A percentile compares a stretch with the other conserved stretches of the same genome.
These are phyloP conservation scores for Eleusine indica DNA, from an alignment of 176 grass and related monocot genomes.

Conservation along the genomic window DNA sequence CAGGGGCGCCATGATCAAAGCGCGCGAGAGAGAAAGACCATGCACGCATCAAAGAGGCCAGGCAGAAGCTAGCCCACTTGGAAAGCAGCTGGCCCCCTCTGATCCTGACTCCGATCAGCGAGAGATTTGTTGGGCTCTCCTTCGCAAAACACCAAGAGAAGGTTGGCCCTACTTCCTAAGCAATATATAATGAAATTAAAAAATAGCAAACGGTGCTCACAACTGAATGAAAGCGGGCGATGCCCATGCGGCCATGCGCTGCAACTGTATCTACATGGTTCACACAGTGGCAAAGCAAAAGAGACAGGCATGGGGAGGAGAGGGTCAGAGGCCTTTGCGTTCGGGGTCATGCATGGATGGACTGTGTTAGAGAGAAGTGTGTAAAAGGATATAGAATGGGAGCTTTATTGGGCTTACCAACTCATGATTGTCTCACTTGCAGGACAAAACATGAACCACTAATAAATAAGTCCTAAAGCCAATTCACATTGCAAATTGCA, in stretches of 20 bases:
- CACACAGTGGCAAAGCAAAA: conserved; percentile 33
- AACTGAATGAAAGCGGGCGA: conserved; percentile 36
- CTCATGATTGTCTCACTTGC: conserved; percentile 59
- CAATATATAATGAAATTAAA: neutral
- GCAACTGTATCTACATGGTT: conserved; percentile 1
- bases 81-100: conserved; percentile 46
- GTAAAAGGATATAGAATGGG: conserved; percentile 37
- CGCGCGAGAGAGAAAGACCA: conserved; percentile 34
- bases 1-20: conserved; percentile 50
- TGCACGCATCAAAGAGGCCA: conserved; percentile 26
- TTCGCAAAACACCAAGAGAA: conserved; percentile 49
- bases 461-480: conserved; percentile 18
- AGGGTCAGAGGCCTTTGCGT: conserved; percentile 13
- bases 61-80: conserved; percentile 46
- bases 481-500: neutral
- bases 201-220: neutral
- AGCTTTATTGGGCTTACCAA: conserved; percentile 47
- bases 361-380: conserved; percentile 18
- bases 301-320: conserved; percentile 45
- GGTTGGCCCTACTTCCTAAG: conserved; percentile 47
- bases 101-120: conserved; percentile 58
- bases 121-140: conserved; percentile 47
- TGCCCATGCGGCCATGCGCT: conserved; percentile 31
- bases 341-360: conserved; percentile 35
- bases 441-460: conserved; percentile 33